phyloP scores from a whole-genome alignment of 75 land plant genomes.

The Chamaecyparis obtusa region DNA sequence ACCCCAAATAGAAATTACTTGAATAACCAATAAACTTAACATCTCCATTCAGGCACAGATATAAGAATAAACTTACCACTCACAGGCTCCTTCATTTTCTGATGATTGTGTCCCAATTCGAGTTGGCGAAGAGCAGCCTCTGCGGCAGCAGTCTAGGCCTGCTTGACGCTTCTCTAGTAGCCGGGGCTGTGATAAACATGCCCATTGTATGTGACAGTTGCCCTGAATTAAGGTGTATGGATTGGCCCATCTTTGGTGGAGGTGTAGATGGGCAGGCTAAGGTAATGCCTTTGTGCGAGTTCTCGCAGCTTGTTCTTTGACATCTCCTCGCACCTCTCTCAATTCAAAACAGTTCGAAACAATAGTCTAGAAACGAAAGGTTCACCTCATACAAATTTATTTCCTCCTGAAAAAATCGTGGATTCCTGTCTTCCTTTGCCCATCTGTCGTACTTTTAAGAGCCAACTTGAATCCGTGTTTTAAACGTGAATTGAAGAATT shows the following conservation, averaged over 20 bases:
- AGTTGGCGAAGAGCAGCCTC: constrained; percentile 31
- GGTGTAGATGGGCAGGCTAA: constrained; percentile 30
- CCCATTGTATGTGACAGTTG: constrained; percentile 34
- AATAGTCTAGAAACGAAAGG: no score
- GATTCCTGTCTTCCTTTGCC: no score
- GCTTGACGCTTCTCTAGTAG: constrained; percentile 23
- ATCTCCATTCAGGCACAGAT: no score
- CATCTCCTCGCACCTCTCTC: neutral
- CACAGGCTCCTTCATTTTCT: neutral
- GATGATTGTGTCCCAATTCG: neutral
- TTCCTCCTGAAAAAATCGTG: no score
- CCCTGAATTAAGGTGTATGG: constrained; percentile 36
- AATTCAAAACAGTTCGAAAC: no score
- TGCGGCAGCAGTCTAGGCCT: constrained; percentile 44
- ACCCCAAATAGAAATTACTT: no score
- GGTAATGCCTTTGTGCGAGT: constrained; percentile 28
- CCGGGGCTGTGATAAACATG: constrained; percentile 32
- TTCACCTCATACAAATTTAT: no score
- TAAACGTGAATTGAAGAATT: no score
- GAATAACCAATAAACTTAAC: no score
- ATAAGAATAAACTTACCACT: neutral
- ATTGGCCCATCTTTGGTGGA: constrained; percentile 37
- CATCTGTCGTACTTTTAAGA: no score
- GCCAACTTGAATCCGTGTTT: no score
- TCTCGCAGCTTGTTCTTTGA: constrained; percentile 44